Evolutionary conservation across 768 basidiomycete species (phyloP), one percentile per base, ranked within the genome.

Genomic region (Krasilnikovozyma curviuscula): DNA sequence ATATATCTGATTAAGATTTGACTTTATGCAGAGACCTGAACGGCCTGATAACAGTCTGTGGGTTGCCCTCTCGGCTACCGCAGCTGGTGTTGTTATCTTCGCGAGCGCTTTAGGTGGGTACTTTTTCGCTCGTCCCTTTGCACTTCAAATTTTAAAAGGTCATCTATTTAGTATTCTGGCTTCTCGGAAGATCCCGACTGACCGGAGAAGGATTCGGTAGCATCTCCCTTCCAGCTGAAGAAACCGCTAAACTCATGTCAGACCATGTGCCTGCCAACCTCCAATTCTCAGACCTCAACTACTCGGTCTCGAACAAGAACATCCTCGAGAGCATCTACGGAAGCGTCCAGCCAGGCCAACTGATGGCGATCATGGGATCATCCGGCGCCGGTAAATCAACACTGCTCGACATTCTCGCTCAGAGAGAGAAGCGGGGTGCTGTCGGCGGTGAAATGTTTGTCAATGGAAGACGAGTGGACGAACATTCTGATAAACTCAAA

Each of bases 381-480:
- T 91, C 86, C 0, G 91, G 89, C 18, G 86, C 89, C 0, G 91
- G 91, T 38, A 95, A 95, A 65, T 89, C 86, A 2, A 95, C 93
- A 0, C 73, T 97, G 57, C 77, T 98, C 39, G 93, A 98, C 61
- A 89, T 97, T 53, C 76, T 98, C 18, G 93, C 91, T 9, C 72
- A 83, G 44, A 89, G 86, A 65, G 67, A 73, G 54, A 97, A 97
- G 68, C 71, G 79, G 13, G 93, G 93, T 0, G 49, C 57, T 1
- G 81, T 89, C 7, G 62, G 65, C 30, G 89, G 89, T 2, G 71
- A 71, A 25, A 79, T 78, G 31, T 73, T 84, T 18, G 77, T 95
- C 44, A 97, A 97, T 59, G 89, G 91, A 0, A 71, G 83, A 3
- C 28, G 38, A 9, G 44, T 52, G 18, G 59, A 58, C 9, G 68